phyloP scores from a whole-genome alignment of 768 basidiomycete species.

The Boletus reticuloceps region DNA sequence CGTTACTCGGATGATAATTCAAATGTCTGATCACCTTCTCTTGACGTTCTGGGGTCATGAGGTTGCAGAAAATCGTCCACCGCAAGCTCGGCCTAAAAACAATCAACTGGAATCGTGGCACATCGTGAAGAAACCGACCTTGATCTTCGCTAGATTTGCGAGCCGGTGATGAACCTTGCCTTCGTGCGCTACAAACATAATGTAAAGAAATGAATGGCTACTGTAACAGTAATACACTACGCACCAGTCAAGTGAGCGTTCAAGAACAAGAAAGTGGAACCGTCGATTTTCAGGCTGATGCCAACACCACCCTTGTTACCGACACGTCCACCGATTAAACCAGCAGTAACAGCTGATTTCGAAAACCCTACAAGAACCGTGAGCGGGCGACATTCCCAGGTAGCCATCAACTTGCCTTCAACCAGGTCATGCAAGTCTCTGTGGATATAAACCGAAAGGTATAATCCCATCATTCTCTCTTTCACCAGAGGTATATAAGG shows the following conservation, averaged over 20 bases:
- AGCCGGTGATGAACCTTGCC: slow-evolving; percentile 74
- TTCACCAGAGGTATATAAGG: slow-evolving; percentile 86
- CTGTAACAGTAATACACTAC: slow-evolving; percentile 3
- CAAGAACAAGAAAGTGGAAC: slow-evolving; percentile 82
- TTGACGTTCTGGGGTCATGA: slow-evolving; percentile 60
- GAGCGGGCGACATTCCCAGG: background rate
- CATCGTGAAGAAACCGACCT: slow-evolving; percentile 40
- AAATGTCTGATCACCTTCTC: slow-evolving; percentile 55
- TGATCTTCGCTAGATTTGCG: slow-evolving; percentile 87
- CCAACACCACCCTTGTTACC: slow-evolving; percentile 95
- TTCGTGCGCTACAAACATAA: slow-evolving; percentile 58
- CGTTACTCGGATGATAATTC: background rate
- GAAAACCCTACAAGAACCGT: slow-evolving; percentile 52
- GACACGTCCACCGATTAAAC: slow-evolving; percentile 84
- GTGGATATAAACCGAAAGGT: slow-evolving; percentile 73
- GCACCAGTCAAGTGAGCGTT: slow-evolving; percentile 88
- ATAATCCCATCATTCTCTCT: slow-evolving; percentile 90
- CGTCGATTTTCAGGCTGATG: slow-evolving; percentile 80
- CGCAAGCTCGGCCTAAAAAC: slow-evolving; percentile 59
- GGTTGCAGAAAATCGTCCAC: slow-evolving; percentile 74
- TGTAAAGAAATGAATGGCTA: background rate
- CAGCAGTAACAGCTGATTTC: slow-evolving; percentile 82
- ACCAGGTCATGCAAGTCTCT: slow-evolving; percentile 65
- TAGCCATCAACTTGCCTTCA: slow-evolving; percentile 41
- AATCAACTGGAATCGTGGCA: slow-evolving; percentile 1